These are phyloP conservation scores for Polygonum aviculare DNA, from an alignment of 148 eudicot genomes.

Conservation along the genomic window DNA sequence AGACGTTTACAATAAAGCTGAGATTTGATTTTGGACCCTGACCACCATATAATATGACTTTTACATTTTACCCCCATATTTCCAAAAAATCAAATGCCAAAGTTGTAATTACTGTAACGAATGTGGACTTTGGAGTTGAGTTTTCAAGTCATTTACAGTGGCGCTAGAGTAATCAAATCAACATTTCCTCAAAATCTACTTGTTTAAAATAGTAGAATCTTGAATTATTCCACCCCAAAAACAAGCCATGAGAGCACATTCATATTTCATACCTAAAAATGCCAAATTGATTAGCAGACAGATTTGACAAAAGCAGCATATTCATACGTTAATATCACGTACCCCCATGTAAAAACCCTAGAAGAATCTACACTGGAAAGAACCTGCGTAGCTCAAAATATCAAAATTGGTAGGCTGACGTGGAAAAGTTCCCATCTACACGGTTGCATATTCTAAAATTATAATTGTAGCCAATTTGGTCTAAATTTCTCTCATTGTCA, in stretches of 20 bases:
- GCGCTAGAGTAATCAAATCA: neutral
- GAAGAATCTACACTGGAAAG: neutral
- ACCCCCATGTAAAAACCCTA: neutral
- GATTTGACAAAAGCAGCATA: constrained; percentile 2
- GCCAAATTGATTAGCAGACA: neutral
- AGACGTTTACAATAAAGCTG: neutral
- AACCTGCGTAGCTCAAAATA: neutral
- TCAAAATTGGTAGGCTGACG: neutral
- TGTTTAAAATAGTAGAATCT: neutral
- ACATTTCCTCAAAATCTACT: neutral
- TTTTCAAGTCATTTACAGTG: neutral
- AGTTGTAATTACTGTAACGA: neutral
- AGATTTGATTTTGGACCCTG: neutral
- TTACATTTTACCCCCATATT: neutral
- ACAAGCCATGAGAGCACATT: neutral
- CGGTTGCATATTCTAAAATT: too few relatives aligned
- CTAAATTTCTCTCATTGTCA: too few relatives aligned
- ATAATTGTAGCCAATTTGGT: too few relatives aligned
- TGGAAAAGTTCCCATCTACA: neutral
- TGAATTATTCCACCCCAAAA: neutral
- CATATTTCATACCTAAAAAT: neutral
- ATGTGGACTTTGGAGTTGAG: neutral
- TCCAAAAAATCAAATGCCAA: neutral
- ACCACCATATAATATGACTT: neutral
- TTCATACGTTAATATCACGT: neutral